These are phyloP conservation scores for Rhipidocladum racemiflorum DNA, from an alignment of 176 grass and related monocot species.

Conservation along the genomic window DNA sequence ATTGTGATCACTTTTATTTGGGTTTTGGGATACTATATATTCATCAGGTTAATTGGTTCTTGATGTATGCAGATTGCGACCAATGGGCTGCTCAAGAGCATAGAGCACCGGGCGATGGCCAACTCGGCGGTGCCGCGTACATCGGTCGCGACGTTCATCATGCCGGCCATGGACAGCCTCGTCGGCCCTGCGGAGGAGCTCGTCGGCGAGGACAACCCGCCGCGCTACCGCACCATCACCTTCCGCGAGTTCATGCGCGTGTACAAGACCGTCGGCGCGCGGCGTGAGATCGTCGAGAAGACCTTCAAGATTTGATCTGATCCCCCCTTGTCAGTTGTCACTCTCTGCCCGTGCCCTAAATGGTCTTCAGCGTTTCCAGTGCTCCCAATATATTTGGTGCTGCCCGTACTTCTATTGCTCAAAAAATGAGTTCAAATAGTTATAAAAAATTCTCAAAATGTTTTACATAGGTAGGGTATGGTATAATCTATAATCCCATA, in stretches of 20 bases:
- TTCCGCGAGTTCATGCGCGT: constrained; percentile 53
- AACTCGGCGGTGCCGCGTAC: constrained; percentile 27
- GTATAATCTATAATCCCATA: no score
- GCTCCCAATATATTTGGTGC: no score
- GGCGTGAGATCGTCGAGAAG: constrained; percentile 53
- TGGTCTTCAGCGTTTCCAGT: no score
- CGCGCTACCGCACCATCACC: constrained; percentile 34
- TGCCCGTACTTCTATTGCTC: no score
- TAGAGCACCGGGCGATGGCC: constrained; percentile 50
- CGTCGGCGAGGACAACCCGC: not conserved
- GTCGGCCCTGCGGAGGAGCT: constrained; percentile 37
- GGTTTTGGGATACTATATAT: no score
- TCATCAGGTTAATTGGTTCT: not conserved
- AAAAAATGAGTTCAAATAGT: no score
- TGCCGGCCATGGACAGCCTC: constrained; percentile 41
- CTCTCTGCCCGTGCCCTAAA: no score
- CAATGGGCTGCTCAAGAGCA: constrained; percentile 63
- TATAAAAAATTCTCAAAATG: no score
- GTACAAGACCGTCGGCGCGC: constrained; percentile 49
- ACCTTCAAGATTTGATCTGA: constrained; percentile 47
- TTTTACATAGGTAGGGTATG: no score
- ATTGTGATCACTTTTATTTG: not conserved
- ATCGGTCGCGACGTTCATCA: constrained; percentile 48
- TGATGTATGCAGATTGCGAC: constrained; percentile 38
- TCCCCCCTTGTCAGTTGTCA: not conserved